Evolutionary conservation across 768 basidiomycete genomes (phyloP).

Genomic region (Psilocybe cubensis): DNA sequence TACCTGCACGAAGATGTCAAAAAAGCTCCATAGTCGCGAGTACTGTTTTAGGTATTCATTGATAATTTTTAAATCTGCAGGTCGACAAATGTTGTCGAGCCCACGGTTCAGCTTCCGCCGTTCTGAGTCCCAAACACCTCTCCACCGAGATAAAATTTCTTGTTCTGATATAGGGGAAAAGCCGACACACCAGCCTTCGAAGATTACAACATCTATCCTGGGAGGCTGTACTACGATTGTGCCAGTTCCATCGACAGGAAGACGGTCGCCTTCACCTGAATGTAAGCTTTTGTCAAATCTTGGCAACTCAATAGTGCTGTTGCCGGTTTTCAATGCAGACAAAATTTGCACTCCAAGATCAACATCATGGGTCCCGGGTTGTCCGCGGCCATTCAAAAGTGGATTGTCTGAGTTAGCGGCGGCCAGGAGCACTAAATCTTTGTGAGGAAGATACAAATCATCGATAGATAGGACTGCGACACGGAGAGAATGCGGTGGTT

Average conservation of each 20-base stretch:
- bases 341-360: slow-evolving; percentile 62
- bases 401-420: slow-evolving; percentile 56
- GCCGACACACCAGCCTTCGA: slow-evolving; percentile 97
- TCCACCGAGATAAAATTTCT: slow-evolving; percentile 60
- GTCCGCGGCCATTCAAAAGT: slow-evolving; percentile 84
- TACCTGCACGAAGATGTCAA: slow-evolving; percentile 83
- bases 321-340: slow-evolving; percentile 46
- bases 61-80: slow-evolving; percentile 60
- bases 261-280: slow-evolving; percentile 84
- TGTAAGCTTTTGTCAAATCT: slow-evolving; percentile 87
- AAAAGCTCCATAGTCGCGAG: slow-evolving; percentile 64
- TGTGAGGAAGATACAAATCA: slow-evolving; percentile 84
- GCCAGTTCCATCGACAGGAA: slow-evolving; percentile 44
- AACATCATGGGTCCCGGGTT: slow-evolving; percentile 91
- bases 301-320: slow-evolving; percentile 61
- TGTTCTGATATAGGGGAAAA: slow-evolving; percentile 65
- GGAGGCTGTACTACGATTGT: slow-evolving; percentile 42
- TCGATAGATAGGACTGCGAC: slow-evolving; percentile 77
- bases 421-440: slow-evolving; percentile 59
- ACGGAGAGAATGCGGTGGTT: slow-evolving; percentile 51
- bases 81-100: slow-evolving; percentile 39
- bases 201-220: slow-evolving; percentile 74
- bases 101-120: slow-evolving; percentile 37
- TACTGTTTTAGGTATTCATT: slow-evolving; percentile 69
- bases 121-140: slow-evolving; percentile 44